Evolutionary conservation across 768 basidiomycete species (phyloP), one percentile per base, ranked within the genome.

Genomic region (Tylopilus felleus): DNA sequence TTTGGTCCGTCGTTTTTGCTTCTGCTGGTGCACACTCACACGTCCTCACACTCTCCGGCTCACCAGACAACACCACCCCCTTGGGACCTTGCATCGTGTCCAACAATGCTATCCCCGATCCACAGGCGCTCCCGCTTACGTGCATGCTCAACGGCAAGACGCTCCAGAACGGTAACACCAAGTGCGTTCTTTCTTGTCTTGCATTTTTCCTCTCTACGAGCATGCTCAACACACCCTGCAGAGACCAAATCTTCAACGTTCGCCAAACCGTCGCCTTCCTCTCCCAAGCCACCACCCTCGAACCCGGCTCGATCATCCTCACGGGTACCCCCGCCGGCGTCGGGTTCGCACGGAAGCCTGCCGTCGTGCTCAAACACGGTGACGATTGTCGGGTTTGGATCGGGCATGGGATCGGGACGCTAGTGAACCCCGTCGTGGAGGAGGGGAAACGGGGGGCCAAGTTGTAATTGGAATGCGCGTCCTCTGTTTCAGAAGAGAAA

Each of bases 321-420:
- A 94, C 92, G 1, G 86, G 87, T 6, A 89, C 88, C 33, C 90
- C 89, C 2, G 84, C 86, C 52, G 91, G 90, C 22, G 88, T 92
- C 14, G 92, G 92, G 2, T 92, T 86, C 60, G 84, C 82, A 36
- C 82, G 80, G 69, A 82, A 83, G 45, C 90, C 90, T 1, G 78
- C 84, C 1, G 43, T 86, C 23, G 87, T 80, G 59, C 75, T 94
- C 23, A 85, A 86, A 70, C 71, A 87, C 59, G 90, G 89, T 2
- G 91, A 95, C 59, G 76, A 78, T 36, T 80, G 90, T 68, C 76
- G 74, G 12, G 80, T 85, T 10, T 88, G 81, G 80, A 69, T 93
- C 1, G 84, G 84, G 8, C 72, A 76, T 54, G 90, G 90, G 7
- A 84, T 93, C 46, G 91, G 91, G 10, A 88, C 90, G 0, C 76